Base-by-base conservation (phyloP, 2,329 filamentous ascomycete species). In the Cordyceps tenuipes region DNA sequence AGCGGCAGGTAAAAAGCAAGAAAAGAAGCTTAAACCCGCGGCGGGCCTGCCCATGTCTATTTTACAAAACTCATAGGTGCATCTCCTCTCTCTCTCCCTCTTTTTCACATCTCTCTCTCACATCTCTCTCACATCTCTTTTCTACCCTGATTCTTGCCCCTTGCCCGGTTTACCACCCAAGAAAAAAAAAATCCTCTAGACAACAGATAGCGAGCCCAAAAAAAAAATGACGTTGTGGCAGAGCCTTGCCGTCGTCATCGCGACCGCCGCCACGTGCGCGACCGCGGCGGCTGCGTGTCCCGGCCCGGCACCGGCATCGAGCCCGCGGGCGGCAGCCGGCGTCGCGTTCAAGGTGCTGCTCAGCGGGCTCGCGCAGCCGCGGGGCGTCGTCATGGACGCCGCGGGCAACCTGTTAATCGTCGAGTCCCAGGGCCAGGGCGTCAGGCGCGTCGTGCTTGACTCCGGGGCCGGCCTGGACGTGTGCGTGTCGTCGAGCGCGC, bases 401-500 rank as follows among this genome's bases (percentile, higher is more conserved):
- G 60, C 65, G 26, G 73, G 74, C 5, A 74, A 75, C 62, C 61
- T 77, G 21, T 68, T 77, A 12, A 66, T 76, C 9, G 67, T 68
- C 12, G 70, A 74, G 61, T 63, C 66, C 44, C 64, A 65, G 3
- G 65, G 62, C 29, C 57, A 62, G 9, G 74, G 74, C 9, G 67
- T 77, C 23, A 65, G 66, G 26, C 68, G 71, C 9, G 61, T 75
- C 29, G 68, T 69, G 29, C 62, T 76, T 55, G 68, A 70, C 3
- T 70, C 70, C 36, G 68, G 65, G 17, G 65, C 65, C 34, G 67
- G 65, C 17, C 53, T 67, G 2, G 62, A 69, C 19, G 66, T 71
- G 21, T 73, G 71, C 59, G 67, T 70, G 21, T 59, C 62, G 26
- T 68, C 67, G 50, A 70, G 66, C 53, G 61, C 62, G 5, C 66